These are phyloP conservation scores for Tuber borchii DNA, from an alignment of 495 filamentous ascomycete species.

Conservation along the genomic window DNA sequence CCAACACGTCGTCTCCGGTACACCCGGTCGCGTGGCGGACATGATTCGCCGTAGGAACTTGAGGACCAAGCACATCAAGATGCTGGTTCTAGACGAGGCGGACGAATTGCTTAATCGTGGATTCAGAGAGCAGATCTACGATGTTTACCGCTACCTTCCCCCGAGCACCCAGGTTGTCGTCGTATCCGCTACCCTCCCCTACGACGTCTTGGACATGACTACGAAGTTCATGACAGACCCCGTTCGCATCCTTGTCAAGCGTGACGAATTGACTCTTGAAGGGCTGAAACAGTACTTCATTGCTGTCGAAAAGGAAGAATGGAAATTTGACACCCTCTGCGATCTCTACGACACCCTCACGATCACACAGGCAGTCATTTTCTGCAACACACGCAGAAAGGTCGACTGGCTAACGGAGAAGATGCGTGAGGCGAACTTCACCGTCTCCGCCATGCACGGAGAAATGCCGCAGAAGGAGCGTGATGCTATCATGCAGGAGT, in stretches of 20 bases:
- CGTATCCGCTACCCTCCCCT: slow-evolving; percentile 91
- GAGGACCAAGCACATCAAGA: slow-evolving; percentile 93
- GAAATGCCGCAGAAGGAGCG: slow-evolving; percentile 98
- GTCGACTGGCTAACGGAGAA: slow-evolving; percentile 99
- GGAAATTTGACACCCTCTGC: slow-evolving; percentile 99
- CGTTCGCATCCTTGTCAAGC: slow-evolving; percentile 97
- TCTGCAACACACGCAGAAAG: slow-evolving; percentile 99
- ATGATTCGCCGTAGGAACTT: slow-evolving; percentile 97
- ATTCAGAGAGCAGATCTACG: slow-evolving; percentile 99
- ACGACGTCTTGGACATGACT: slow-evolving; percentile 98
- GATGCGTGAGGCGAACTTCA: slow-evolving; percentile 96
- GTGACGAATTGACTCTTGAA: slow-evolving; percentile 96
- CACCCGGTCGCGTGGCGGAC: slow-evolving; percentile 90
- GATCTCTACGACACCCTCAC: slow-evolving; percentile 99
- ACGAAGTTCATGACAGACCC: slow-evolving; percentile 99
- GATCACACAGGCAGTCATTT: slow-evolving; percentile 98
- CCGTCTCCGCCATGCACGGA: slow-evolving; percentile 96
- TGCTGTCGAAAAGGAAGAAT: slow-evolving; percentile 98
- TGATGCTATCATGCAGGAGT: slow-evolving; percentile 98
- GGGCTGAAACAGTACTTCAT: slow-evolving; percentile 99
- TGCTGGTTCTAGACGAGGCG: slow-evolving; percentile 96
- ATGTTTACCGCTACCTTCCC: slow-evolving; percentile 94
- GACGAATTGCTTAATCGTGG: slow-evolving; percentile 86
- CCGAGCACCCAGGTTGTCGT: slow-evolving; percentile 96
- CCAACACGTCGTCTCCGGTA: slow-evolving; percentile 93